Conservation (phyloP, 345 rosid species). For the Litchi chinensis region DNA sequence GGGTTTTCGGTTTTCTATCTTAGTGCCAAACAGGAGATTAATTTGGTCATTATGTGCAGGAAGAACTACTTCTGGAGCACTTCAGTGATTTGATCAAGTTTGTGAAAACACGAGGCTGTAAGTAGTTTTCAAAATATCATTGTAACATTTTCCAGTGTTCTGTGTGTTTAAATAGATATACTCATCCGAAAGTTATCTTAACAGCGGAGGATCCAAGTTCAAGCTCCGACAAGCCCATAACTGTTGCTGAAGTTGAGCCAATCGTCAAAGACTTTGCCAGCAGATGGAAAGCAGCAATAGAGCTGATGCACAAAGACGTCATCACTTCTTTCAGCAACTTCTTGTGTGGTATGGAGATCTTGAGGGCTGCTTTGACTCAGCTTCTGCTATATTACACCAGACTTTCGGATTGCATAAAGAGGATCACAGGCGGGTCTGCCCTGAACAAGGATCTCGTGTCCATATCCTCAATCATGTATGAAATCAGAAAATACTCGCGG, state of each 20-base stretch:
- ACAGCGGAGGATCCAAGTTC: constrained; percentile 84
- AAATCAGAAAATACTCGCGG: constrained; percentile 88
- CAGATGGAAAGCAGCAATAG: constrained; percentile 94
- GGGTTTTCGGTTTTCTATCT: neutral
- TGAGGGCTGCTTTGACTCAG: constrained; percentile 95
- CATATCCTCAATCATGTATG: constrained; percentile 94
- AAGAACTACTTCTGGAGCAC: constrained; percentile 89
- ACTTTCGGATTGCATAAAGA: constrained; percentile 86
- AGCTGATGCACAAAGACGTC: constrained; percentile 97
- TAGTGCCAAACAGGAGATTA: neutral
- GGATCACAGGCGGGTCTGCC: constrained; percentile 69
- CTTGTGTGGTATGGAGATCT: constrained; percentile 93
- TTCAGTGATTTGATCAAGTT: constrained; percentile 88
- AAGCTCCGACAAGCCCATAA: constrained; percentile 63
- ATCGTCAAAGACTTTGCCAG: constrained; percentile 84
- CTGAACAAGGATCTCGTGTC: constrained; percentile 92
- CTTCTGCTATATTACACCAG: constrained; percentile 91
- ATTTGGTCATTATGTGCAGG: constrained; percentile 49
- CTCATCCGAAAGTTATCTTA: neutral
- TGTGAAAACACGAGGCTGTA: constrained; percentile 86
- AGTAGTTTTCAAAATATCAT: constrained; percentile 32
- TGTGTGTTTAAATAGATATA: neutral
- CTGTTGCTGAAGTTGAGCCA: constrained; percentile 78
- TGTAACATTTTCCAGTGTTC: neutral
- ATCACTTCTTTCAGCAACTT: constrained; percentile 98